A percentile compares a stretch with the other conserved stretches of the same genome.
Evolutionary conservation across 805 yeast species (phyloP).

Genomic region (Yarrowia sp.): DNA sequence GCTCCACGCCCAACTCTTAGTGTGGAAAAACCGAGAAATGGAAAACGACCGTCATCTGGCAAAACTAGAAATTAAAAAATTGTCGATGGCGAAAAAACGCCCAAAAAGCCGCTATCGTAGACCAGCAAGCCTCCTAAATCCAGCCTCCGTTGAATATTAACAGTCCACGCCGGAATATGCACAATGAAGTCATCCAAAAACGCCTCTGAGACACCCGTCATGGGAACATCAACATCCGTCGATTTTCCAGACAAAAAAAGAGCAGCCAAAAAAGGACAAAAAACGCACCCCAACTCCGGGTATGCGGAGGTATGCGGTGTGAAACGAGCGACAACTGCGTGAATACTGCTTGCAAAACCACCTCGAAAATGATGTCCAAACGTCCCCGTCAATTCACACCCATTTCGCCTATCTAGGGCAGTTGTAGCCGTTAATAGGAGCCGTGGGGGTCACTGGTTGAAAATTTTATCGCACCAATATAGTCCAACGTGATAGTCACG

Average conservation of each 20-base stretch:
- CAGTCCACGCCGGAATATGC: too few species aligned
- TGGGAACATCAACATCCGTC: background rate
- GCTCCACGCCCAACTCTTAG: background rate
- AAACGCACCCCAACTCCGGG: background rate
- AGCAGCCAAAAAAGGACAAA: background rate
- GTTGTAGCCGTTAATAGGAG: background rate
- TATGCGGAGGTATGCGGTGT: background rate
- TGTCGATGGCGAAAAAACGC: background rate
- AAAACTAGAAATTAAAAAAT: too few species aligned
- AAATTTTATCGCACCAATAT: background rate
- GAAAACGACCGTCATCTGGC: background rate
- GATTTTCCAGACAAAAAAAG: background rate
- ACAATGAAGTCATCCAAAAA: background rate
- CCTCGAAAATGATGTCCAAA: too few species aligned
- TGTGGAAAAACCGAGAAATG: slow-evolving; percentile 13
- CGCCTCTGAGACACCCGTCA: background rate
- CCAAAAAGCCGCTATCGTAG: background rate
- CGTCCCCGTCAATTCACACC: too few species aligned
- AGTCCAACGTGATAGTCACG: too few species aligned
- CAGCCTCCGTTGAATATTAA: too few species aligned
- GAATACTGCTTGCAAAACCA: too few species aligned
- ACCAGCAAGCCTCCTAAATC: background rate
- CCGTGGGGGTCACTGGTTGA: too few species aligned
- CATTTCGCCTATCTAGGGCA: too few species aligned
- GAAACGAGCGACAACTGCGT: too few species aligned